A percentile compares a stretch with the other conserved stretches of the same genome.
phyloP scores from a whole-genome alignment of 2,329 filamentous ascomycete species.

The Paecilomyces formosus region DNA sequence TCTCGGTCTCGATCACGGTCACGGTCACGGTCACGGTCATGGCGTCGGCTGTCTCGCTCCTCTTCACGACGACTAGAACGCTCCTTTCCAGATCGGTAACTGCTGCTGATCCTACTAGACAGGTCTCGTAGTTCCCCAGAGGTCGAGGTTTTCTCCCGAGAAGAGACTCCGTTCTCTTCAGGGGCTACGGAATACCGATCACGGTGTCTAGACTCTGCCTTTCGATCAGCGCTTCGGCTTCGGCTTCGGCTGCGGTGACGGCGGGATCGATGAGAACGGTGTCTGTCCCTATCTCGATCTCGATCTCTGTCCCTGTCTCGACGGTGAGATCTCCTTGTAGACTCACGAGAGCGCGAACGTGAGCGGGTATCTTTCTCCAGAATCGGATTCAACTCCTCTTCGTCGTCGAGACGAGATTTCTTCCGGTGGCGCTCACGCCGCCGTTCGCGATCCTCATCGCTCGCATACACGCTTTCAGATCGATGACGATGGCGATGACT shows the following conservation, averaged over 20 bases:
- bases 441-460: constrained; percentile 28
- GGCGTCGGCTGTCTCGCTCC: constrained; percentile 15
- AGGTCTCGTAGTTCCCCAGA: constrained; percentile 13
- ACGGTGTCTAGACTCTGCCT: constrained; percentile 30
- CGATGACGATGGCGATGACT: constrained; percentile 46
- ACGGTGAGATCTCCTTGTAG: constrained; percentile 51
- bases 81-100: constrained; percentile 21
- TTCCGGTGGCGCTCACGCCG: constrained; percentile 15
- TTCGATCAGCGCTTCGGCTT: constrained; percentile 20
- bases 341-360: constrained; percentile 57
- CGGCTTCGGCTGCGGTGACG: constrained; percentile 44
- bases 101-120: constrained; percentile 17
- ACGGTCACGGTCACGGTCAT: constrained; percentile 10
- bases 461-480: constrained; percentile 32
- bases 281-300: constrained; percentile 19
- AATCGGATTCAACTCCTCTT: constrained; percentile 36
- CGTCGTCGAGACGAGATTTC: constrained; percentile 31
- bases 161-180: constrained; percentile 14
- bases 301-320: constrained; percentile 54
- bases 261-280: constrained; percentile 43
- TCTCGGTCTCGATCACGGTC: constrained; percentile 22
- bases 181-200: constrained; percentile 23
- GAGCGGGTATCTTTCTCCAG: constrained; percentile 46
- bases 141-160: constrained; percentile 13
- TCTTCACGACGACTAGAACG: constrained; percentile 21